Evolutionary conservation across 192 early-diverging fungal species (phyloP).

Genomic region (Coemansia pectinata): DNA sequence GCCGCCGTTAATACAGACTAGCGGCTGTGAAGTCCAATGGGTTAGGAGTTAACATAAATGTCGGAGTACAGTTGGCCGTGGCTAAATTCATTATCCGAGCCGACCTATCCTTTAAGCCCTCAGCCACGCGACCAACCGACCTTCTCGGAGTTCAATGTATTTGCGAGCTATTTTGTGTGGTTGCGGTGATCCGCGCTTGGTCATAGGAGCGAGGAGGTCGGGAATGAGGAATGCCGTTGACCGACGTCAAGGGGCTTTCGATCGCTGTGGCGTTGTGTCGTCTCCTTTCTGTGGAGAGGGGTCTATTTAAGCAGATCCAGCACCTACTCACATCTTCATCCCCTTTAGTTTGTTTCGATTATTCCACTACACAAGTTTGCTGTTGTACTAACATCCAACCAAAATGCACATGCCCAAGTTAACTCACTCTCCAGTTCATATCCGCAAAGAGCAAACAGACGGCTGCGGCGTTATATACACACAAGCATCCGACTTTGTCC

Average conservation of each 20-base stretch:
- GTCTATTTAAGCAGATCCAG: background rate
- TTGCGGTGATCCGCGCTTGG: background rate
- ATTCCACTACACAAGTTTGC: background rate
- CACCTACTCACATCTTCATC: background rate
- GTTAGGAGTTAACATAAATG: background rate
- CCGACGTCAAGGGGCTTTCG: background rate
- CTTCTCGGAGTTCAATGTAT: background rate
- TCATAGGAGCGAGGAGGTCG: background rate
- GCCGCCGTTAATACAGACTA: too few species aligned
- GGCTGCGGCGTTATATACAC: conserved; percentile 37
- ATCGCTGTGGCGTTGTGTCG: background rate
- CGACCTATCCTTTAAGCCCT: background rate
- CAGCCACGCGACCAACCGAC: background rate
- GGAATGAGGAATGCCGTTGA: background rate
- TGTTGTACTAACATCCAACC: background rate
- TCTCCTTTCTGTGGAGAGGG: background rate
- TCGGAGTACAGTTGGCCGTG: background rate
- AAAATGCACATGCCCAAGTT: conserved; percentile 3
- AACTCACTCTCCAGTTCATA: background rate
- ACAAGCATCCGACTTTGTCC: conserved; percentile 44
- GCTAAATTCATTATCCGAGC: background rate
- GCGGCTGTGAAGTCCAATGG: too few species aligned
- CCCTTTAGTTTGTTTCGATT: background rate
- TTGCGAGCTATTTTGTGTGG: background rate
- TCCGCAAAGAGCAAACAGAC: conserved; percentile 3